phyloP scores from a whole-genome alignment of 2,329 filamentous ascomycete species.

The Pezizomycotina sp. region DNA sequence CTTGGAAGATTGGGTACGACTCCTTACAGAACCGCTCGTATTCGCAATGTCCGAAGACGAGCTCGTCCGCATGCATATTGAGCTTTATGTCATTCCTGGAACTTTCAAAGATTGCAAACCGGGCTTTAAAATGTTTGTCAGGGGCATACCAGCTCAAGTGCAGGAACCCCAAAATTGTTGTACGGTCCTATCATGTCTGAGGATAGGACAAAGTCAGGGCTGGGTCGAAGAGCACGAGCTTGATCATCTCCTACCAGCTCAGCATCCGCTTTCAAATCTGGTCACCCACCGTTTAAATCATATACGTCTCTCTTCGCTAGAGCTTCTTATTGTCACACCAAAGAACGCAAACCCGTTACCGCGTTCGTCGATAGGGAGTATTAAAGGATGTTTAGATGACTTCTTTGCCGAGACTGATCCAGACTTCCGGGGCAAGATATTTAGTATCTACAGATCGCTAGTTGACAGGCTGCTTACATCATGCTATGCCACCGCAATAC shows the following conservation, averaged over 20 bases:
- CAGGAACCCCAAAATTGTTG: background rate
- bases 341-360: conserved; percentile 60
- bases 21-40: conserved; percentile 8
- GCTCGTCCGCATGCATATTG: conserved; percentile 10
- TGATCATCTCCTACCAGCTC: too few species aligned
- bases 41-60: conserved; percentile 10
- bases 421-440: conserved; percentile 66
- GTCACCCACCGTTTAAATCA: background rate
- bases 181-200: conserved; percentile 21
- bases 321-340: conserved; percentile 35
- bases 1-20: conserved; percentile 6
- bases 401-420: conserved; percentile 74
- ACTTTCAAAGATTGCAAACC: conserved; percentile 25
- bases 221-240: conserved; percentile 20
- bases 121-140: conserved; percentile 29
- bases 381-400: conserved; percentile 49
- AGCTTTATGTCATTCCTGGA: conserved; percentile 14
- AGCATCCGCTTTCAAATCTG: too few species aligned
- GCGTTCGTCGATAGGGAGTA: conserved; percentile 40
- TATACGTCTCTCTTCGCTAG: background rate
- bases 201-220: conserved; percentile 23
- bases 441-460: conserved; percentile 58
- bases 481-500: conserved; percentile 14
- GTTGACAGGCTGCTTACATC: conserved; percentile 45
- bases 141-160: conserved; percentile 33